A percentile compares a stretch with the other conserved stretches of the same genome.
phyloP scores from a whole-genome alignment of 73 alveolate genomes.

The Stentor coeruleus region DNA sequence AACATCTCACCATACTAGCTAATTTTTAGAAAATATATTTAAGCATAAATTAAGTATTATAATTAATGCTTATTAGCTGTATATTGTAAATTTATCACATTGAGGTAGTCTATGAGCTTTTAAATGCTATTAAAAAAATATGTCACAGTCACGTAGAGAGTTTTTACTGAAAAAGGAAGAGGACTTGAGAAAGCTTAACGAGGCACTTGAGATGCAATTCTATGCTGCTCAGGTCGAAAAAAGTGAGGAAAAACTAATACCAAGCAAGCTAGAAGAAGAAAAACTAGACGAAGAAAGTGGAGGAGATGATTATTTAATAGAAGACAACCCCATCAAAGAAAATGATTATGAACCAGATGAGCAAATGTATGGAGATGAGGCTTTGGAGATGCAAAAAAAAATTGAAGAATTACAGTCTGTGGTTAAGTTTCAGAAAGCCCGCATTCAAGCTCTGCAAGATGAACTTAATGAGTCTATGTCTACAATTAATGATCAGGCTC shows the following conservation, averaged over 20 bases:
- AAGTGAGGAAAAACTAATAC: neutral
- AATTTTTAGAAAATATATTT: too few species aligned
- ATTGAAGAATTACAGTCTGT: constrained; percentile 68
- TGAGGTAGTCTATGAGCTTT: too few species aligned
- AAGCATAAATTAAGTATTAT: too few species aligned
- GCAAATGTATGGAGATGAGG: constrained; percentile 24
- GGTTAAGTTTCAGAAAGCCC: constrained; percentile 72
- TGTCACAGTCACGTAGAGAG: neutral
- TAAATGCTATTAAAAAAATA: too few species aligned
- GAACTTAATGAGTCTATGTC: constrained; percentile 75
- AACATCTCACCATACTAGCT: constrained; percentile 34
- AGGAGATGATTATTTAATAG: neutral
- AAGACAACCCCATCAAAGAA: constrained; percentile 21
- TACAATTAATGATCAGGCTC: constrained; percentile 50
- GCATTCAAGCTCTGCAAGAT: constrained; percentile 74
- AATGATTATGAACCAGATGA: constrained; percentile 17
- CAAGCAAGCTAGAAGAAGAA: neutral
- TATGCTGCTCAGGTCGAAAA: constrained; percentile 24
- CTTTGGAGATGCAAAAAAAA: constrained; percentile 42
- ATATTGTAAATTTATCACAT: too few species aligned
- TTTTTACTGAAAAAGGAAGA: constrained; percentile 40
- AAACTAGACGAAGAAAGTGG: neutral
- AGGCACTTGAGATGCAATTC: constrained; percentile 36
- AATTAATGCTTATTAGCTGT: too few species aligned
- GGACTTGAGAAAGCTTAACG: constrained; percentile 44